phyloP scores from a whole-genome alignment of 352 stramenopile genomes.

The Globisporangium mamillatum region DNA sequence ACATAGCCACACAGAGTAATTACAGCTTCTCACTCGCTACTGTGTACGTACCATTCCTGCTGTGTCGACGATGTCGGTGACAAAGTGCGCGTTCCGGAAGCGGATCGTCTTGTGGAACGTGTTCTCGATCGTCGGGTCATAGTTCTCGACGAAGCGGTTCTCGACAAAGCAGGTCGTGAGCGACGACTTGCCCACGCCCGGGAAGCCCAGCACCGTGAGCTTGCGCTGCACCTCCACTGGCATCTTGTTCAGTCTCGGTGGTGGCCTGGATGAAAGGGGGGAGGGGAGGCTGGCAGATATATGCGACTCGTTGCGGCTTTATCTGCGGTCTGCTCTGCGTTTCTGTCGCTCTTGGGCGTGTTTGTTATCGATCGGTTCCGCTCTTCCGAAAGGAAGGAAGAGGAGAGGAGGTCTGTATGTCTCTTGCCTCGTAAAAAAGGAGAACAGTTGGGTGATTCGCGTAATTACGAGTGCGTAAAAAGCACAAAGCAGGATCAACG shows the following conservation, averaged over 20 bases:
- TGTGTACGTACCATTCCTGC: constrained; percentile 87
- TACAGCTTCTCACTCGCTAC: background rate
- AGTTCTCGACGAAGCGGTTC: constrained; percentile 90
- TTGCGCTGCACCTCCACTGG: constrained; percentile 94
- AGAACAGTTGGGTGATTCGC: background rate
- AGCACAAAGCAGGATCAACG: background rate
- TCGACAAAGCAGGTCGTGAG: constrained; percentile 94
- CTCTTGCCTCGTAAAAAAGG: background rate
- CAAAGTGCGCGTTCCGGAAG: constrained; percentile 95
- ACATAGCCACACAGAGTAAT: background rate
- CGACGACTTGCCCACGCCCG: constrained; percentile 94
- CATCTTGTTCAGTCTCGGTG: constrained; percentile 31
- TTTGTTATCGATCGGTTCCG: background rate
- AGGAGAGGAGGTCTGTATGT: background rate
- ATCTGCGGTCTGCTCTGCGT: background rate
- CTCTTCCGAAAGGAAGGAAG: background rate
- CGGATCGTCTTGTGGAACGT: constrained; percentile 96
- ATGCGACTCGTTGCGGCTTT: background rate
- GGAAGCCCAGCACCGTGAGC: constrained; percentile 93
- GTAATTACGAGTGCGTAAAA: background rate
- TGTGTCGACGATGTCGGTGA: constrained; percentile 97
- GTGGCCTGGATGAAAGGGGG: background rate
- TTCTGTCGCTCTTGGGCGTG: background rate
- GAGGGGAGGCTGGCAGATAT: too few species aligned
- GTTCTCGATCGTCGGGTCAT: constrained; percentile 97